Conservation (phyloP, 1,139 yeast genomes). For the Debaryomyces robertsiae region DNA sequence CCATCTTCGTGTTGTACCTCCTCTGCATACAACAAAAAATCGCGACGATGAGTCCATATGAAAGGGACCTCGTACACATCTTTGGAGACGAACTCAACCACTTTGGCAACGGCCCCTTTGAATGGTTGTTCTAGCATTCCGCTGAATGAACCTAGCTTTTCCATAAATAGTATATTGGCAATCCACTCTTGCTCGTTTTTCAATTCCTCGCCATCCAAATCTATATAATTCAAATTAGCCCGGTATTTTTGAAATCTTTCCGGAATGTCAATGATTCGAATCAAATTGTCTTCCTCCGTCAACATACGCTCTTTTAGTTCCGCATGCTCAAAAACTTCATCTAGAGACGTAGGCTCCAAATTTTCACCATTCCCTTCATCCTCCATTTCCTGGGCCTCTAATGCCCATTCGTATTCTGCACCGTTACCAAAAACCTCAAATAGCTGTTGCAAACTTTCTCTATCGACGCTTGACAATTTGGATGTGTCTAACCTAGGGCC, state of each 20-base stretch:
- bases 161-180: conserved; percentile 54
- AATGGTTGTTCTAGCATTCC: conserved; percentile 60
- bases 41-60: conserved; percentile 94
- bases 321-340: conserved; percentile 92
- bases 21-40: conserved; percentile 68
- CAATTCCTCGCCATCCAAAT: conserved; percentile 68
- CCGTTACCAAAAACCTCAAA: conserved; percentile 98
- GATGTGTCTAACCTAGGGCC: conserved; percentile 53
- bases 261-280: conserved; percentile 86
- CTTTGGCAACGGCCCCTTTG: conserved; percentile 70
- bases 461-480: conserved; percentile 77
- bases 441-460: conserved; percentile 89
- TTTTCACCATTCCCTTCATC: conserved; percentile 58
- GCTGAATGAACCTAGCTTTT: conserved; percentile 43
- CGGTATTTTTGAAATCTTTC: conserved; percentile 88
- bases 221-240: conserved; percentile 61
- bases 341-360: conserved; percentile 63
- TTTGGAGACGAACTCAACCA: conserved; percentile 74
- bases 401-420: conserved; percentile 96
- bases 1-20: conserved; percentile 54
- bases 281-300: conserved; percentile 88
- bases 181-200: conserved; percentile 80
- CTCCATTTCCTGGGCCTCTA: conserved; percentile 82
- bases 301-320: conserved; percentile 88
- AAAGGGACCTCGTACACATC: conserved; percentile 93